Base-by-base conservation (phyloP, 129 eudicot genomes). In the Escallonia rubra region DNA sequence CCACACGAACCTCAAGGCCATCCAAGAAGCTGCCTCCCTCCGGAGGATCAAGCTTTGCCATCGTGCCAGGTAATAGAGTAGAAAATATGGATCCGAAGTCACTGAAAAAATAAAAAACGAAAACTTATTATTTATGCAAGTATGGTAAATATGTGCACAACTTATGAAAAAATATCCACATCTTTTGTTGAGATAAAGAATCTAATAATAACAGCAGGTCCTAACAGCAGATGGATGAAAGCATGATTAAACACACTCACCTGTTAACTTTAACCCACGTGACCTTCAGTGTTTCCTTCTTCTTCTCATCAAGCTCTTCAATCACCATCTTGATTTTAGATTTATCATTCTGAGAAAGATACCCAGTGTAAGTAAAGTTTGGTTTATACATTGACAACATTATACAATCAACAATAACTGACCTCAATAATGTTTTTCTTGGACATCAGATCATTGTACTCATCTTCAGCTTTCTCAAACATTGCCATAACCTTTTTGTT, bases 391-490 rank as follows among this genome's bases (percentile, higher is more conserved):
- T 53, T 71, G 59, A 44, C 15, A 3, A 23, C 46, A 39, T 6
- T 15, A 6, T 10, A 62, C 44, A 71, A 43, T 47, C 60, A 42
- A 78, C 4, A 56, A 48, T 41, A 8, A 59, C 83, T 40, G 49
- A 93, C 98, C 98, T 93, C 98, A 71, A 93, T 89, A 38, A 93
- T 89, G 79, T 82, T 93, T 82, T 93, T 93, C 80, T 79, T 89
- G 5, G 99, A 89, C 60, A 93, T 79, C 82, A 93, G 81, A 73
- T 82, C 96, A 70, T 86, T 89, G 75, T 89, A 93, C 81, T 89
- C 99, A 43, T 93, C 96, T 82, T 93, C 99, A 64, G 99, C 96
- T 81, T 89, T 93, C 87, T 93, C 99, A 71, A 93, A 93, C 99
- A 93, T 89, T 48, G 99, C 85, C 92, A 93, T 86, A 57, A 93